Conservation (phyloP, 805 yeast species). For the Maudiozyma bulderi region DNA sequence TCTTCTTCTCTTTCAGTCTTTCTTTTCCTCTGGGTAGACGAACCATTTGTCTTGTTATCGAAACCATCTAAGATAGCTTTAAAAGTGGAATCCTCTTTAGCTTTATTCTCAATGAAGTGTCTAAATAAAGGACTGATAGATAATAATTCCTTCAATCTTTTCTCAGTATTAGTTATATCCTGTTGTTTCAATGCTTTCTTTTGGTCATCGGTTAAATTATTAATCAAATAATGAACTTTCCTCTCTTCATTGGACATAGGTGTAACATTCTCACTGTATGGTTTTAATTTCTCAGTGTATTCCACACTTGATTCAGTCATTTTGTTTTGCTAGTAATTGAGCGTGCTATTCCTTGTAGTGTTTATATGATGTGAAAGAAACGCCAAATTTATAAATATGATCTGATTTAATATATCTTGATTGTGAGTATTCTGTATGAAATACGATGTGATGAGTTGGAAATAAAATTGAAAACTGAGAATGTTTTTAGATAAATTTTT, state of each 20-base stretch:
- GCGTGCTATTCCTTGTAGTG: no score
- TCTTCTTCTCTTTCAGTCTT: slow-evolving; percentile 75
- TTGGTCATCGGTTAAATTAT: neutral
- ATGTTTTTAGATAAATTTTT: no score
- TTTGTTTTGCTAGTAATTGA: neutral
- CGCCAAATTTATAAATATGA: no score
- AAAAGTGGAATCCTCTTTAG: slow-evolving; percentile 50
- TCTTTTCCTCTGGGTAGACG: slow-evolving; percentile 32
- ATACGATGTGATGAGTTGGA: no score
- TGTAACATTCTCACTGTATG: slow-evolving; percentile 7
- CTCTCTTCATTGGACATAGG: slow-evolving; percentile 3
- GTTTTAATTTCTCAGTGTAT: slow-evolving; percentile 11
- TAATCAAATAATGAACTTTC: slow-evolving; percentile 5
- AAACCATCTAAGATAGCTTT: slow-evolving; percentile 40
- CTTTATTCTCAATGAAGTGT: slow-evolving; percentile 58
- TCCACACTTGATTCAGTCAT: slow-evolving; percentile 9
- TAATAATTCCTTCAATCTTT: slow-evolving; percentile 55
- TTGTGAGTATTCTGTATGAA: no score
- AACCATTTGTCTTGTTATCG: slow-evolving; percentile 14
- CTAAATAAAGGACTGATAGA: slow-evolving; percentile 58
- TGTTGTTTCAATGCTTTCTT: neutral
- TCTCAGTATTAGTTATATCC: slow-evolving; percentile 45
- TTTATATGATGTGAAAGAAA: no score
- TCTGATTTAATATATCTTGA: no score
- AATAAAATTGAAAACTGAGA: no score